Evolutionary conservation across 345 rosid species (phyloP), one percentile per base, ranked within the genome.

Genomic region (Raphanus sativus): DNA sequence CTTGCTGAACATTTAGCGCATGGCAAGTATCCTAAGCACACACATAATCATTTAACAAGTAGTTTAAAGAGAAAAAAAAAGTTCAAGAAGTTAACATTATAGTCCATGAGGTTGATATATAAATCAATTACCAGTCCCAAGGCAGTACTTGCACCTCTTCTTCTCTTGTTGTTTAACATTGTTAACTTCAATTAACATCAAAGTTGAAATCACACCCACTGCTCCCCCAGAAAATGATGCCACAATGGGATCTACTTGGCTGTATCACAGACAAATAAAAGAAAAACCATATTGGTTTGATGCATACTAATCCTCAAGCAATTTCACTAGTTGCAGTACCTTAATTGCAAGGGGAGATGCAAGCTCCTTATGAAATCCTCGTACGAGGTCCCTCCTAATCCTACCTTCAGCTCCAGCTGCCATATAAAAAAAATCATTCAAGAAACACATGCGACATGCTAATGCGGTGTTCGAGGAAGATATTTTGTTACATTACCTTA

Each of bases 201-300:
- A 85, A 62, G 97, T 86, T n/a, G 98, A 94, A 63, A 94, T 92
- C 55, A 94, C 98, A 58, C 98, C 98, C 12, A 94, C 97, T 9
- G 97, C 93, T 6, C 98, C 98, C 5, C 98, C 98, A 13, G 97
- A 88, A 84, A 90, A 94, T 56, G 98, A 94, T 50, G 98, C 98
- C 71, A 94, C 97, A 29, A 92, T 94, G 7, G 98, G 98, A 75
- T 94, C 97, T 9, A 94, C 98, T 86, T 92, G 95, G 85, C 97
- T 94, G 89, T 77, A 82, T 65, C 69, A 62, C 69, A 68, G 73
- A 4, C 32, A 67, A 15, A 12, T 25, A n/a, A 59, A 65, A 4
- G 26, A 40, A 2, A 42, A 4, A 42, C 12, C 4, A 42, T 4
- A 9, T 32, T 32, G 11, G 42, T 13, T 42, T 30, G 30, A 71